Evolutionary conservation across 116 monocot genomes (phyloP).

Genomic region (Phalaenopsis hybrid): DNA sequence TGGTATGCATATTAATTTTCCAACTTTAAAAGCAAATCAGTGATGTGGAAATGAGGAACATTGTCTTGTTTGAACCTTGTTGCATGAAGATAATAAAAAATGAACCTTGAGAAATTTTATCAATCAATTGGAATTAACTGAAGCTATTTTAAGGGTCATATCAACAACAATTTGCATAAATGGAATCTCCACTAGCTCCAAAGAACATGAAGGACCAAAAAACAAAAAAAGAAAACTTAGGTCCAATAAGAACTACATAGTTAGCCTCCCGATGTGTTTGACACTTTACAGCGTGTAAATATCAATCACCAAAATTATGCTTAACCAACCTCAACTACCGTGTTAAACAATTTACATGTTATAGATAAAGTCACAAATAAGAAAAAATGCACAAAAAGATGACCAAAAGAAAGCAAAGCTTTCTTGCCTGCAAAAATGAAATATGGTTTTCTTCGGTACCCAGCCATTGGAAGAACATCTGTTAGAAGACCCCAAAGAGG

Average conservation of each 20-base stretch:
- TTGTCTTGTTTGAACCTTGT: too few species aligned
- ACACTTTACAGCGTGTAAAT: neutral
- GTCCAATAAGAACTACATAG: neutral
- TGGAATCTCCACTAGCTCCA: neutral
- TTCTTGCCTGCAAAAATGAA: slow-evolving; percentile 44
- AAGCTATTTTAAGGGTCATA: too few species aligned
- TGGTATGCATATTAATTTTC: too few species aligned
- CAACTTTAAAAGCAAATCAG: neutral
- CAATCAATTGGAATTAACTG: too few species aligned
- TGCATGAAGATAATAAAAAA: too few species aligned
- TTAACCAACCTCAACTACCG: neutral
- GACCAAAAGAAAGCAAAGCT: neutral
- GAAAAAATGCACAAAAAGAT: neutral
- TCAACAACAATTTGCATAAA: too few species aligned
- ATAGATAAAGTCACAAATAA: neutral
- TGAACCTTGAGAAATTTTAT: too few species aligned
- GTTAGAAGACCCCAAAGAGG: slow-evolving; percentile 66
- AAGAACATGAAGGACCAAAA: neutral
- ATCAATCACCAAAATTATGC: neutral
- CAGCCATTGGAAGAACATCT: slow-evolving; percentile 49
- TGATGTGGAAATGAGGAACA: neutral
- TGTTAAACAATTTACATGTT: neutral
- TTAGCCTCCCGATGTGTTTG: neutral
- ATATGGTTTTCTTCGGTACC: slow-evolving; percentile 48
- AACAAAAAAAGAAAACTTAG: too few species aligned